phyloP scores from a whole-genome alignment of 1,284 basidiomycete genomes.

The Paramarasmius palmivorus region DNA sequence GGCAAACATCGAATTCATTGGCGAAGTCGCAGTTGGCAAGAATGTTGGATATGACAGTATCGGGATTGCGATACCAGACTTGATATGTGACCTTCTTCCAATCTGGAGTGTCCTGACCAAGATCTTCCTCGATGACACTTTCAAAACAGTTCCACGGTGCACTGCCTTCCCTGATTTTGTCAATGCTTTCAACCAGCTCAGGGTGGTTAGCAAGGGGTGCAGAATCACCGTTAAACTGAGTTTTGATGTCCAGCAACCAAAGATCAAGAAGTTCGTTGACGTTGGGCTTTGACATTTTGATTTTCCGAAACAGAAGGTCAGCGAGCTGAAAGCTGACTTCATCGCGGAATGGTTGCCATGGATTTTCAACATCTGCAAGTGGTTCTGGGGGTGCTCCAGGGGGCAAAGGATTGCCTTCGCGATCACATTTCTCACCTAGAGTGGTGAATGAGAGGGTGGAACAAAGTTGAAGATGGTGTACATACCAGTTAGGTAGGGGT shows the following conservation, averaged over 20 bases:
- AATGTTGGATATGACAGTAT: constrained; percentile 17
- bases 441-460: no score
- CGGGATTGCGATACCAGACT: constrained; percentile 24
- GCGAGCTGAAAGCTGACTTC: constrained; percentile 11
- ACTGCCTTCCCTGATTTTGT: constrained; percentile 24
- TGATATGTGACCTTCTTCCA: constrained; percentile 26
- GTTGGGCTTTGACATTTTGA: constrained; percentile 16
- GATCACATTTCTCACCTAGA: constrained; percentile 11
- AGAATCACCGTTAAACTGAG: constrained; percentile 3
- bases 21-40: constrained; percentile 19
- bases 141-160: constrained; percentile 24
- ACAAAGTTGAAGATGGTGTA: no score
- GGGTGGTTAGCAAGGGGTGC: constrained; percentile 24
- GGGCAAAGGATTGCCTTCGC: constrained; percentile 3
- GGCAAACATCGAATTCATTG: constrained; percentile 17
- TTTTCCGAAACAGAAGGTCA: constrained; percentile 18
- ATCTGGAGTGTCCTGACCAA: constrained; percentile 15
- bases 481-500: no score
- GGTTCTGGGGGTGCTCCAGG: constrained; percentile 3
- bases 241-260: constrained; percentile 12
- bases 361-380: not conserved
- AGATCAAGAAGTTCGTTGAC: constrained; percentile 18
- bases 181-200: constrained; percentile 26
- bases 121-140: constrained; percentile 21
- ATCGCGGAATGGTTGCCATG: constrained; percentile 15